Base-by-base conservation (phyloP, 768 basidiomycete species). In the Pleurotus ostreatus region DNA sequence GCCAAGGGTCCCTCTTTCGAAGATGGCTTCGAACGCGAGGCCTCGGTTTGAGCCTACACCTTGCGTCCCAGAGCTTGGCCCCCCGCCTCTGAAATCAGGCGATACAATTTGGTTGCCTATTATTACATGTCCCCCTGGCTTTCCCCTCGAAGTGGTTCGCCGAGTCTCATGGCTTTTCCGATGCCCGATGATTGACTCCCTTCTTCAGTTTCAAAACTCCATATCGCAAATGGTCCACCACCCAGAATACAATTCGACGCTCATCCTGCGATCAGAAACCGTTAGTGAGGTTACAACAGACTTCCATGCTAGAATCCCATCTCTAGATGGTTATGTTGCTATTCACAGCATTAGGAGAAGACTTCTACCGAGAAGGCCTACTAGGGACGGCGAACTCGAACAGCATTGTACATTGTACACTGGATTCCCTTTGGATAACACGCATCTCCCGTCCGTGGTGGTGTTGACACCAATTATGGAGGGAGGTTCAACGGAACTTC, bases 191-290 rank as follows among this genome's bases (percentile, higher is more conserved):
- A 38, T 45, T 16, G 23, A 22, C 16, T 18, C 23, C 22, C 2
- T 9, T 40, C 18, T 57, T 37, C 59, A 94, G 92, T 97, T 97
- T 65, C 82, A 88, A 60, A 65, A 68, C 1, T 90, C 89, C 0
- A 68, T 88, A 30, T 80, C 79, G 22, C 88, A 92, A 59, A 74
- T 96, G 15, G 75, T 94, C 5, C 80, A 89, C 38, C 93, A 96
- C 65, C 95, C 95, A 5, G 95, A 98, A 65, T 92, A 92, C 67
- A 96, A 95, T 65, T 93, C 92, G 0, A 89, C 91, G 0, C 79
- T 96, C 23, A 96, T 98, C 56, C 74, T 98, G 15, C 83, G 95
- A 1, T 89, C 94, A 0, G 91, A 96, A 39, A 80, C 79, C 2
- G 48, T 89, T 16, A 65, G 67, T 5, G 78, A 84, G 45, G 61